Evolutionary conservation across 176 grass and related monocot species (phyloP).

Genomic region (Secale cereale): DNA sequence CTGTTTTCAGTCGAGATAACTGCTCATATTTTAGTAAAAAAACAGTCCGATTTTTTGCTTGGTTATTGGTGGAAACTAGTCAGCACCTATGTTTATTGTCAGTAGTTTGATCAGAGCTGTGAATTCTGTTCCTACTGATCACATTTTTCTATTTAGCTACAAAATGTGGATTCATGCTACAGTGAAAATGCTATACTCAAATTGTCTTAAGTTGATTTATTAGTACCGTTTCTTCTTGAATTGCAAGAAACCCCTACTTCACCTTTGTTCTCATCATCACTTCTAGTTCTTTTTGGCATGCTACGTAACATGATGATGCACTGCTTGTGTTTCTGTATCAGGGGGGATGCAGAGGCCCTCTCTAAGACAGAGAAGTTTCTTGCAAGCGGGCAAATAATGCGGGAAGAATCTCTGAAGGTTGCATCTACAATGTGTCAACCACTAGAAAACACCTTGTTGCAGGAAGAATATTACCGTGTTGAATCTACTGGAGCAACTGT

Average conservation of each 20-base stretch:
- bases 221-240: not conserved
- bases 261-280: not conserved
- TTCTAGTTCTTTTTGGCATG: not conserved
- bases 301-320: not conserved
- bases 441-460: slow-evolving; percentile 35
- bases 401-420: slow-evolving; percentile 61
- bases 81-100: not conserved
- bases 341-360: slow-evolving; percentile 40
- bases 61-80: not conserved
- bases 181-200: not conserved
- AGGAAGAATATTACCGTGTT: slow-evolving; percentile 49
- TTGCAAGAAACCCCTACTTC: not conserved
- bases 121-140: not conserved
- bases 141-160: not conserved
- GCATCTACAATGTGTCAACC: slow-evolving; percentile 41
- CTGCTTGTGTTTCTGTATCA: slow-evolving; percentile 24
- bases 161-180: not conserved
- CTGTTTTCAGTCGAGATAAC: not conserved
- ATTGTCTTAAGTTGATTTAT: not conserved
- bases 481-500: slow-evolving; percentile 73
- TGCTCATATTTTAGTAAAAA: slow-evolving; percentile 1
- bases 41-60: not conserved
- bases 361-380: slow-evolving; percentile 51
- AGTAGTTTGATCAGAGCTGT: not conserved
- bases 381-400: slow-evolving; percentile 59